These are phyloP conservation scores for Leptomonas pyrrhocoris DNA, from an alignment of 208 protist genomes.

Conservation along the genomic window DNA sequence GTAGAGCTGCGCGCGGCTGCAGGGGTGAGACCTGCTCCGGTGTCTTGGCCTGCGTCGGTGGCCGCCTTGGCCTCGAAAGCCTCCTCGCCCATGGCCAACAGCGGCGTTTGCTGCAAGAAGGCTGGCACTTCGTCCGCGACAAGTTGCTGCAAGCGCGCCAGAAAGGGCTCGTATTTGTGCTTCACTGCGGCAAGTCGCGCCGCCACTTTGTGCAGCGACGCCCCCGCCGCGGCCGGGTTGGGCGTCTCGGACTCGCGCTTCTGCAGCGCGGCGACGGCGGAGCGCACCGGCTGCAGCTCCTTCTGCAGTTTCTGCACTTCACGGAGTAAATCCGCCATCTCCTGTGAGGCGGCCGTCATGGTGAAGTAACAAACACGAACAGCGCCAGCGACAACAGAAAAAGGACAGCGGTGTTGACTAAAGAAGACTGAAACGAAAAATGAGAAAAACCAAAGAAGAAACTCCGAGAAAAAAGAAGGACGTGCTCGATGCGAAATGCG, in stretches of 20 bases:
- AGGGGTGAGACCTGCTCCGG: not conserved
- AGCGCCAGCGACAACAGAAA: slow-evolving; percentile 8
- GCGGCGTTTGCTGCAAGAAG: slow-evolving; percentile 45
- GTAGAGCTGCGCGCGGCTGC: not conserved
- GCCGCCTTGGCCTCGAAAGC: not conserved
- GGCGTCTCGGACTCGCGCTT: slow-evolving; percentile 67
- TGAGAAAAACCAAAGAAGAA: too few relatives aligned
- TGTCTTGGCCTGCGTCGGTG: not conserved
- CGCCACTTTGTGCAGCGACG: slow-evolving; percentile 75
- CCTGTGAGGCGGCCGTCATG: slow-evolving; percentile 53
- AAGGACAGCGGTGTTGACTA: not conserved
- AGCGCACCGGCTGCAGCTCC: slow-evolving; percentile 80
- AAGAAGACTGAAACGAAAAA: slow-evolving; percentile 1
- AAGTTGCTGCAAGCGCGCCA: slow-evolving; percentile 41
- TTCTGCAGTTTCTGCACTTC: slow-evolving; percentile 80
- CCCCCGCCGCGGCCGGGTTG: slow-evolving; percentile 60
- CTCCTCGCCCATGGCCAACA: slow-evolving; percentile 32
- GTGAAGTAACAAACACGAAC: not conserved
- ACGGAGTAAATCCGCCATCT: slow-evolving; percentile 64
- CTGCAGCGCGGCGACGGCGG: slow-evolving; percentile 59
- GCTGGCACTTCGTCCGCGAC: slow-evolving; percentile 48
- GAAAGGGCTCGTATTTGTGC: slow-evolving; percentile 54
- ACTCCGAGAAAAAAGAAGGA: too few relatives aligned
- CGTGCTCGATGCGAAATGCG: too few relatives aligned
- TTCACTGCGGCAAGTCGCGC: slow-evolving; percentile 54